phyloP scores from a whole-genome alignment of 192 early-diverging fungal genomes.

The Coemansia sp. region DNA sequence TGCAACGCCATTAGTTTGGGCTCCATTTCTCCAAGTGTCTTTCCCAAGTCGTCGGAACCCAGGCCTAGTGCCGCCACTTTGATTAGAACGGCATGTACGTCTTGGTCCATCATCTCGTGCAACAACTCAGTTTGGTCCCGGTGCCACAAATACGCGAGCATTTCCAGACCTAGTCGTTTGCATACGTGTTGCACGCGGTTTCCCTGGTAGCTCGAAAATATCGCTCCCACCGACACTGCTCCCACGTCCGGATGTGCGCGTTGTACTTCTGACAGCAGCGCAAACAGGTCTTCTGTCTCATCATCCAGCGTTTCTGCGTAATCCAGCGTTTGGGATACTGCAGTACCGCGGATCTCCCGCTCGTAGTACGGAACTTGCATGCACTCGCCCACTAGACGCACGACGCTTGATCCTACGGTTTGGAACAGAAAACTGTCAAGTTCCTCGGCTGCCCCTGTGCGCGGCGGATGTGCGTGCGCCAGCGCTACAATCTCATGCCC shows the following conservation, averaged over 20 bases:
- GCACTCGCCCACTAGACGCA: conserved; percentile 79
- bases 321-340: conserved; percentile 64
- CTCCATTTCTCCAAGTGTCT: conserved; percentile 74
- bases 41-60: conserved; percentile 63
- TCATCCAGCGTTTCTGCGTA: conserved; percentile 72
- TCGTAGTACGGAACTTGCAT: conserved; percentile 84
- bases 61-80: conserved; percentile 92
- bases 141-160: conserved; percentile 88
- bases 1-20: conserved; percentile 68
- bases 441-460: conserved; percentile 65
- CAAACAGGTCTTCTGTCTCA: conserved; percentile 93
- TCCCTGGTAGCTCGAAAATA: conserved; percentile 96
- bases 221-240: conserved; percentile 91
- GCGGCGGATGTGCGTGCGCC: conserved; percentile 84
- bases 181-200: conserved; percentile 96
- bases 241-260: conserved; percentile 72
- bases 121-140: conserved; percentile 81
- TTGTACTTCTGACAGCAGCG: conserved; percentile 70
- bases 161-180: conserved; percentile 76
- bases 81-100: conserved; percentile 81
- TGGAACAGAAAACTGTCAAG: conserved; percentile 96
- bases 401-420: conserved; percentile 92
- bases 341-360: conserved; percentile 67
- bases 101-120: conserved; percentile 77
- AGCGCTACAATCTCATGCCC: conserved; percentile 93